Base-by-base conservation (phyloP, 176 grass and related monocot species). In the Eremochloa ophiuroides region DNA sequence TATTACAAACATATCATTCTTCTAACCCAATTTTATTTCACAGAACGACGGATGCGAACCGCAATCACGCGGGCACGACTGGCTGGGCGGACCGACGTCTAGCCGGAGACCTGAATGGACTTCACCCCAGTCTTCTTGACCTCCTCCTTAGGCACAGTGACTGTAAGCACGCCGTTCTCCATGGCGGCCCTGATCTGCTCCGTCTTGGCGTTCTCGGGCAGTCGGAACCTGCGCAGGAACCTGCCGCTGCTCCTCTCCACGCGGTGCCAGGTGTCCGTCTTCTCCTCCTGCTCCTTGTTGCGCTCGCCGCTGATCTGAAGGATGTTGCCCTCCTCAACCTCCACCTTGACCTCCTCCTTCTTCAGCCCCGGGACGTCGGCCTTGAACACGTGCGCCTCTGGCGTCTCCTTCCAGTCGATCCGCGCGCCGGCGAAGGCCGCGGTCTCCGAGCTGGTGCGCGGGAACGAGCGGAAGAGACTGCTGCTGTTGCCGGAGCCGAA, bases 311-410 rank as follows among this genome's bases (percentile, higher is more conserved):
- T 91, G 82, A 91, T 91, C 61, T 82, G 82, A 2, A 91, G 82
- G 26, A 91, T 12, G 51, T 85, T 91, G 67, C 78, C 86, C 2
- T 88, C 86, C 74, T 91, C 89, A 3, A 91, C 82, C 78, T 91
- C 89, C 31, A 91, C 86, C 85, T 91, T 91, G 0, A 91, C 73
- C 78, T 91, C 89, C 89, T 91, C 89, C 78, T 88, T 88, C 78
- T 88, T 91, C 26, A 91, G 39, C 66, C 89, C 89, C 16, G 86
- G 89, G 26, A 91, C 72, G 10, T 91, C 89, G 14, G 89, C 86
- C 89, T 88, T 85, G 86, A 91, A 91, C 82, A 91, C 86, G 86
- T 91, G 89, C 27, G 82, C 82, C 82, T 88, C 85, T 7, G 89
- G 82, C 0, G 89, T 91, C 82, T 91, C 89, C 78, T 59, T 91